Evolutionary conservation across 805 yeast genomes (phyloP), one percentile per base, ranked within the genome.

Genomic region (Candida verbasci): DNA sequence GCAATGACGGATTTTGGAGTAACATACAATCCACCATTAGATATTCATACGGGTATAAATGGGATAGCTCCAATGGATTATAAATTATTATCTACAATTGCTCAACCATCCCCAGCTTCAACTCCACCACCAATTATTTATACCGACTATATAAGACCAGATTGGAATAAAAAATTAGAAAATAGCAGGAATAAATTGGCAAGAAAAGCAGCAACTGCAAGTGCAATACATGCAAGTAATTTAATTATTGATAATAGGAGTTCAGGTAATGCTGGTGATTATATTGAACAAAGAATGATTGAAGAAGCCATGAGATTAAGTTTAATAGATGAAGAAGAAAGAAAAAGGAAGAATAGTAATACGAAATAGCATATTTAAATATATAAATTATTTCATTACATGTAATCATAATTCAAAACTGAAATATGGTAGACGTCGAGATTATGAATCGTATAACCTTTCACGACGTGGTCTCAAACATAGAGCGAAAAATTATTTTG

Each of bases 181-280:
- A 70, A 76, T 34, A 95, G 96, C 4, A 74, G 89, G 35, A 72
- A 80, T 40, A 80, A 80, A 45, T 62, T 87, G 24, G 96, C 95
- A 0, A 74, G 95, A 40, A 74, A 87, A 50, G 81, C 96, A 0
- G 97, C 97, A 0, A 86, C 95, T 10, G 97, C 97, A 0, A 86
- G 86, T 23, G 96, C 96, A 0, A 76, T 91, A 26, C 97, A 91
- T 59, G 89, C 95, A 2, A 79, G 94, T 9, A 87, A 88, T 39
- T 72, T 86, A 49, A 54, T 87, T 22, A 66, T 82, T 11, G 49
- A 61, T 35, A 34, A 23, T 39, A 30, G 2, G 49, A 54, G n/a
- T 51, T 39, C 31, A 5, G 25, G 15, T 26, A 16, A 29, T 12
- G 12, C 10, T 5, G 20, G 4, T 12, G 24, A 30, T 22, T 39